phyloP scores from a whole-genome alignment of 2,329 filamentous ascomycete species.

The Ophiostoma sp. region DNA sequence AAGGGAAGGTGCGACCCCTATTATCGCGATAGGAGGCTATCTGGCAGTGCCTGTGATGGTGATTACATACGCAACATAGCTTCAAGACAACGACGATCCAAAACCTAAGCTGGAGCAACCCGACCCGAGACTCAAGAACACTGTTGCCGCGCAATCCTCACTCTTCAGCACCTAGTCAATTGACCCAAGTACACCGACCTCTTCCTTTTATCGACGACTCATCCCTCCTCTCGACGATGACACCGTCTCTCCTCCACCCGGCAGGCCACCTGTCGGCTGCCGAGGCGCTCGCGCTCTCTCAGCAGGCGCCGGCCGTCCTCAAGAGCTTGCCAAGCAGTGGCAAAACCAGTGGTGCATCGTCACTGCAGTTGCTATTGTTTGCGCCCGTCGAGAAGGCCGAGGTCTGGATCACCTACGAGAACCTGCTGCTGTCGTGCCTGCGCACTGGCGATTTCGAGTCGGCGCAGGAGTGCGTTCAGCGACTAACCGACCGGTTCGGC shows the following conservation, averaged over 20 bases:
- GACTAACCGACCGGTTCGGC: slow-evolving; percentile 75
- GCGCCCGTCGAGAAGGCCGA: slow-evolving; percentile 65
- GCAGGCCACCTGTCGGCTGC: slow-evolving; percentile 52
- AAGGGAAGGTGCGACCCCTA: slow-evolving; percentile 15
- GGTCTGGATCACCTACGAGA: slow-evolving; percentile 80
- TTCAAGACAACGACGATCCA: neutral
- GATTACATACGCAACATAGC: slow-evolving; percentile 4
- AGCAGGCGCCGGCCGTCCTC: slow-evolving; percentile 54
- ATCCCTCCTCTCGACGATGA: slow-evolving; percentile 35
- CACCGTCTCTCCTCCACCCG: slow-evolving; percentile 50
- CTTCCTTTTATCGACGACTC: neutral
- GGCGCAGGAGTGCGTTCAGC: slow-evolving; percentile 68
- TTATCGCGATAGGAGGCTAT: slow-evolving; percentile 13
- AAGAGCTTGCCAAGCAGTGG: slow-evolving; percentile 46
- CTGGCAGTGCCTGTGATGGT: neutral
- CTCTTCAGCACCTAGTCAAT: too few relatives aligned
- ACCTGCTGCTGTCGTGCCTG: slow-evolving; percentile 76
- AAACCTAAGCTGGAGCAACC: too few relatives aligned
- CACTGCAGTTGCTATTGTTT: slow-evolving; percentile 46
- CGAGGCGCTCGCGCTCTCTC: slow-evolving; percentile 53
- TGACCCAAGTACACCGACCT: too few relatives aligned
- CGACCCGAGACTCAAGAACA: neutral
- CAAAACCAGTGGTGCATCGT: slow-evolving; percentile 45
- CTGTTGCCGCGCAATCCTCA: neutral
- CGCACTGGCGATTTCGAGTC: slow-evolving; percentile 76